Evolutionary conservation across 2,329 filamentous ascomycete species (phyloP).

Genomic region (Tolypocladium pustulatum): DNA sequence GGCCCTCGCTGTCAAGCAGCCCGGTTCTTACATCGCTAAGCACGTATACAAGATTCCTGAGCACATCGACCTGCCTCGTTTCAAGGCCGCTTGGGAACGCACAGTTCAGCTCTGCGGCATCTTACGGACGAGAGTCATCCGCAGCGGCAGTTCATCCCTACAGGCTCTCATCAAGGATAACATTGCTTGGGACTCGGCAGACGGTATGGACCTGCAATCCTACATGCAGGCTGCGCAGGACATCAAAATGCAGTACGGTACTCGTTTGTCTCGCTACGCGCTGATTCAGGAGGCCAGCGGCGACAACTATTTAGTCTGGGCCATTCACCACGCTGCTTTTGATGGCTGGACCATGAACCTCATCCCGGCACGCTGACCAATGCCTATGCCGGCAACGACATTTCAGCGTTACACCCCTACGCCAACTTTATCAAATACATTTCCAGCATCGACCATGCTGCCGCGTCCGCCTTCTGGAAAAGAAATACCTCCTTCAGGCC

Average conservation of each 20-base stretch:
- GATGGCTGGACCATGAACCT: constrained; percentile 10
- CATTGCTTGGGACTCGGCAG: not conserved
- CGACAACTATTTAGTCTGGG: constrained; percentile 6
- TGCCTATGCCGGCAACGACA: constrained; percentile 2
- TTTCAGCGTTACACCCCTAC: constrained; percentile 2
- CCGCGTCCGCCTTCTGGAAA: constrained; percentile 1
- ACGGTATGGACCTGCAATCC: not conserved
- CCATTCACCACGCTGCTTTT: constrained; percentile 13
- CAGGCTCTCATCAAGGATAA: not conserved
- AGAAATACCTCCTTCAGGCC: not conserved
- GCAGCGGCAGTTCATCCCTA: not conserved
- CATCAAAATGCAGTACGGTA: not conserved
- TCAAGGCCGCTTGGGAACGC: not conserved
- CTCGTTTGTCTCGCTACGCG: not conserved
- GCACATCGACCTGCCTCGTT: not conserved
- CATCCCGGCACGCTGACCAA: not conserved
- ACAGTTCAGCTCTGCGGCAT: not conserved
- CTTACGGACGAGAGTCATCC: not conserved
- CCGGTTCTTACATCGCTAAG: not conserved
- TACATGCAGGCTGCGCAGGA: not conserved
- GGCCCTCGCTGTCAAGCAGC: not conserved
- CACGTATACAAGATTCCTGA: not conserved
- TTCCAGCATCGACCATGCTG: not conserved
- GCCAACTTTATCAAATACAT: constrained; percentile 7
- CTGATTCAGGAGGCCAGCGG: not conserved